Base-by-base conservation (phyloP, 2,329 filamentous ascomycete species). In the Fusarium nisikadoi region DNA sequence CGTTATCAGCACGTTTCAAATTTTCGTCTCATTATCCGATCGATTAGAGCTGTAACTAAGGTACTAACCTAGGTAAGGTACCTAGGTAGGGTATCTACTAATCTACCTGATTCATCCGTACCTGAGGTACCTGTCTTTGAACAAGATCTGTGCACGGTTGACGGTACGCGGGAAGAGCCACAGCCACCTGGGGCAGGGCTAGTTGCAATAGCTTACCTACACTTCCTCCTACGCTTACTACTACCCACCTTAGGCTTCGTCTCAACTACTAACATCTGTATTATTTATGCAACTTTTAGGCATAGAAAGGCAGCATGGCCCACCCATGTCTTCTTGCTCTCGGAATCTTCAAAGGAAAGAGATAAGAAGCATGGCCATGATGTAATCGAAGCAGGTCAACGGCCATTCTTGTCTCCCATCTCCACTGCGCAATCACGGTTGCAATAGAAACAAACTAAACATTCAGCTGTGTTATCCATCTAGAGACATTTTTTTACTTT, bases 91-190 rank as follows among this genome's bases (percentile, higher is more conserved):
- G 23, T 25, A 25, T 25, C 23, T 25, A 25, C 23, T 25, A 25
- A 25, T 25, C 23, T 25, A 25, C 23, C 45, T 47, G 27, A n/a
- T 54, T 41, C 36, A 42, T 54, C 27, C 29, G 46, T 59, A 25
- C 33, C 33, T 56, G 8, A 29, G 27, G 27, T 29, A 12, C 29
- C 29, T n/a, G 29, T 33, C 39, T 33, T 57, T 45, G 20, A 46
- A 27, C 8, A 39, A 39, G 27, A 39, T 47, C 29, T 41, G 27
- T 45, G 50, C 27, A 43, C 42, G 39, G 47, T 29, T 38, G 47
- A 57, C 16, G 49, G 49, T 53, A 27, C 23, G 25, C 59, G 52
- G 59, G 59, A 62, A 46, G 52, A 46, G 41, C 41, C 59, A 58
- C 42, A 47, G 52, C 52, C 59, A n/a, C 52, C n/a, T 59, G 53